phyloP scores from a whole-genome alignment of 306 rosid species.

The Leucaena leucocephala region DNA sequence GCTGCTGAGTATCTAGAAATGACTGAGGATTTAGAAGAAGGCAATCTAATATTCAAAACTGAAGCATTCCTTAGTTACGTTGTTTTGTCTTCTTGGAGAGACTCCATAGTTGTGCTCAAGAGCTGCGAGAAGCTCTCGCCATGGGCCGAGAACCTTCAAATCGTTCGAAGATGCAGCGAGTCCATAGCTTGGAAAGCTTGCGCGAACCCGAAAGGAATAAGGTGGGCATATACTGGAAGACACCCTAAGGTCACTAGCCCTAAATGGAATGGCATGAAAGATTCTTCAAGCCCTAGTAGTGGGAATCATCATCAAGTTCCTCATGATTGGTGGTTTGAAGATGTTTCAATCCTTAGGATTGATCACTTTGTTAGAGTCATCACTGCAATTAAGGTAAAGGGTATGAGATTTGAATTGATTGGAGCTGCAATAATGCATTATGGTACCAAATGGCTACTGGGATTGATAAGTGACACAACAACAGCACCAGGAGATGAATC shows the following conservation, averaged over 20 bases:
- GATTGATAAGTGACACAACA: slow-evolving; percentile 49
- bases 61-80: slow-evolving; percentile 98
- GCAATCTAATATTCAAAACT: slow-evolving; percentile 95
- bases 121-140: slow-evolving; percentile 97
- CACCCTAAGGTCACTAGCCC: slow-evolving; percentile 71
- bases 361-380: slow-evolving; percentile 96
- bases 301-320: slow-evolving; percentile 75
- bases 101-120: slow-evolving; percentile 86
- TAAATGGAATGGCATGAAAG: slow-evolving; percentile 79
- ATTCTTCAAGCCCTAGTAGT: slow-evolving; percentile 75
- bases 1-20: slow-evolving; percentile 93
- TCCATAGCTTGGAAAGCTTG: slow-evolving; percentile 99
- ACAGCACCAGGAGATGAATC: slow-evolving; percentile 56
- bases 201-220: slow-evolving; percentile 92
- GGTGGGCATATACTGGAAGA: slow-evolving; percentile 95
- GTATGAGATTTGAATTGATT: slow-evolving; percentile 82
- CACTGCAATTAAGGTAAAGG: slow-evolving; percentile 92
- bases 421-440: slow-evolving; percentile 87
- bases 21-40: slow-evolving; percentile 98
- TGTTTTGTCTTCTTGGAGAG: slow-evolving; percentile 96
- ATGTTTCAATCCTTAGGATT: slow-evolving; percentile 85
- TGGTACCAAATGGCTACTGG: slow-evolving; percentile 86
- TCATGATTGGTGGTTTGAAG: slow-evolving; percentile 99
- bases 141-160: slow-evolving; percentile 96
- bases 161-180: slow-evolving; percentile 91